phyloP scores from a whole-genome alignment of 495 filamentous ascomycete genomes.

The Penicillium lagena region DNA sequence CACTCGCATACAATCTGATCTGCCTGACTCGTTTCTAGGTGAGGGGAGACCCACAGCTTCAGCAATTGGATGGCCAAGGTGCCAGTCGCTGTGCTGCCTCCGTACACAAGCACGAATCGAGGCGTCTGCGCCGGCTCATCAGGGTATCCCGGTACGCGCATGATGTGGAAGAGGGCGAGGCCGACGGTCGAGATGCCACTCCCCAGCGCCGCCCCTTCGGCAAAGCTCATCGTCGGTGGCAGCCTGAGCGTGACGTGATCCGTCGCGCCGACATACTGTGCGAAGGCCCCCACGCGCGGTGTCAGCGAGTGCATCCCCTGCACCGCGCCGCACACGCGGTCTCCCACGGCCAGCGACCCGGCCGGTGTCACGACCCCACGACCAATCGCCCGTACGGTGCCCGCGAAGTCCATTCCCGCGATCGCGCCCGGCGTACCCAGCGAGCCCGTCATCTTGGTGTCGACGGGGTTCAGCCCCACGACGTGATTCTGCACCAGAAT shows the following conservation, averaged over 20 bases:
- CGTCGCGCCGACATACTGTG: conserved; percentile 16
- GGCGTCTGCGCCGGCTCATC: not conserved
- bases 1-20: too few species aligned
- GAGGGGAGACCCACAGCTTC: conserved; percentile 8
- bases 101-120: conserved; percentile 17
- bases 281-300: conserved; percentile 20
- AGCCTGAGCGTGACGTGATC: conserved; percentile 13
- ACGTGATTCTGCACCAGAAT: too few species aligned
- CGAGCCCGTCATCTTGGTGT: too few species aligned
- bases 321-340: conserved; percentile 15
- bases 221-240: conserved; percentile 17
- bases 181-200: conserved; percentile 14
- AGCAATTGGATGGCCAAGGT: conserved; percentile 20
- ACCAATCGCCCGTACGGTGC: too few species aligned
- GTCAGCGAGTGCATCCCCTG: conserved; percentile 13
- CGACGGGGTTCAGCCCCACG: too few species aligned
- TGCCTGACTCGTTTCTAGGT: too few species aligned
- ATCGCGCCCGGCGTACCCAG: too few species aligned
- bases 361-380: too few species aligned
- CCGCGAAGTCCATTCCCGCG: too few species aligned
- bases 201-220: conserved; percentile 19
- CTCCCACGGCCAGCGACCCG: conserved; percentile 6
- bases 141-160: conserved; percentile 7
- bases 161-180: conserved; percentile 12
- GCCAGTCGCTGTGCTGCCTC: conserved; percentile 17